A percentile compares a stretch with the other conserved stretches of the same genome.
These are phyloP conservation scores for Ophiocordyceps camponoti-floridani DNA, from an alignment of 2,329 filamentous ascomycete species.

Conservation along the genomic window DNA sequence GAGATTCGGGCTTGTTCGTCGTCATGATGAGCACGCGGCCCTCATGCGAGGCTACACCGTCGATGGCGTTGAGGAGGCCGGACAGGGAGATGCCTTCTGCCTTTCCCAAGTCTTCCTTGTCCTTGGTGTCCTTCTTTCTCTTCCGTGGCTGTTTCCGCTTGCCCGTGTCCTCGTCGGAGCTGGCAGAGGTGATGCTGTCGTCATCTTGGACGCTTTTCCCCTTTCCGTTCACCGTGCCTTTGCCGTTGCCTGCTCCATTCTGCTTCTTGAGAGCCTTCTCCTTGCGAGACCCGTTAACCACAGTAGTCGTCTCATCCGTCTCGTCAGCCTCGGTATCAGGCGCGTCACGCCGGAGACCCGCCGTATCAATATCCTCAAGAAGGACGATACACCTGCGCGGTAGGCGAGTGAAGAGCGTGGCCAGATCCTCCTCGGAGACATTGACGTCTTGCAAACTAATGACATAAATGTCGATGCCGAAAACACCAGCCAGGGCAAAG, in stretches of 20 bases:
- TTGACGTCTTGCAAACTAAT: conserved; percentile 37
- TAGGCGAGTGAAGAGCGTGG: conserved; percentile 38
- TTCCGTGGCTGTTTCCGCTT: conserved; percentile 3
- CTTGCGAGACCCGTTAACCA: conserved; percentile 8
- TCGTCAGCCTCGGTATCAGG: conserved; percentile 7
- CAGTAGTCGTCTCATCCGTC: conserved; percentile 4
- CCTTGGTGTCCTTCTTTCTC: conserved; percentile 5
- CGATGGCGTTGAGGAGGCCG: conserved; percentile 67
- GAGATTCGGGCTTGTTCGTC: conserved; percentile 55
- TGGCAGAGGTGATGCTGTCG: conserved; percentile 4
- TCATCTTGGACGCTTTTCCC: conserved; percentile 4
- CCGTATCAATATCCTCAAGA: conserved; percentile 52
- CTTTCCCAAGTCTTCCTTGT: conserved; percentile 4
- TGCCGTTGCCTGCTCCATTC: not conserved
- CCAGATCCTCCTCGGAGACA: conserved; percentile 43
- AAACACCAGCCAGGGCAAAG: conserved; percentile 46
- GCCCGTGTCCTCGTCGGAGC: not conserved
- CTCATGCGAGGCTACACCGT: conserved; percentile 65
- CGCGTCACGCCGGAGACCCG: conserved; percentile 31
- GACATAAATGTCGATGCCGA: conserved; percentile 49
- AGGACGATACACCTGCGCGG: conserved; percentile 47
- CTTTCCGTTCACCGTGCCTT: conserved; percentile 3
- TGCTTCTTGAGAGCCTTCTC: conserved; percentile 8
- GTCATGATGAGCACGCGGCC: conserved; percentile 70
- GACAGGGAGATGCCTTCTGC: conserved; percentile 49